phyloP scores from a whole-genome alignment of 257 asterid genomes.

The Solanum stenotomum region DNA sequence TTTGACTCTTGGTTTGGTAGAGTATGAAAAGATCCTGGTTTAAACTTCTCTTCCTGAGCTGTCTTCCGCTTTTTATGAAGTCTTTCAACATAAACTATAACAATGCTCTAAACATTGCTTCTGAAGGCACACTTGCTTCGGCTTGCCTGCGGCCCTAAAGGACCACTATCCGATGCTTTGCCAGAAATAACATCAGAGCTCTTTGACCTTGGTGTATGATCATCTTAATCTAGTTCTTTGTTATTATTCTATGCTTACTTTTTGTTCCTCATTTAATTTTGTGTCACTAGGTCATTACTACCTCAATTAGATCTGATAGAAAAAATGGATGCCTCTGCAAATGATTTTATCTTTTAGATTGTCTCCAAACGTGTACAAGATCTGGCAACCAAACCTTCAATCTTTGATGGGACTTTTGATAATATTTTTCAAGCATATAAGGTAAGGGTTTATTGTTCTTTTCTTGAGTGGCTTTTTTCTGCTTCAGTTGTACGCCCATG shows the following conservation, averaged over 20 bases:
- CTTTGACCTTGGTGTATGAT: constrained; percentile 60
- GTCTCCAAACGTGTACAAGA: constrained; percentile 65
- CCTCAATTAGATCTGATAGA: background rate
- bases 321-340: background rate
- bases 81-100: background rate
- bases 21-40: background rate
- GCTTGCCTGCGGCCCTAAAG: constrained; percentile 73
- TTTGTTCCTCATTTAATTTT: background rate
- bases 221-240: constrained; percentile 10
- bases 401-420: constrained; percentile 60
- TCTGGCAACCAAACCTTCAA: constrained; percentile 57
- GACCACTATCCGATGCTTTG: constrained; percentile 71
- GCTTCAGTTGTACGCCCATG: constrained; percentile 7
- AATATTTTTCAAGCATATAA: constrained; percentile 57
- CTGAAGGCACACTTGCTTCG: constrained; percentile 90
- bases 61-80: background rate
- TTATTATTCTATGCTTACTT: background rate
- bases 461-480: background rate
- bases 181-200: constrained; percentile 82
- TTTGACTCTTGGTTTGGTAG: background rate
- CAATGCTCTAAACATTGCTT: constrained; percentile 14
- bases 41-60: background rate
- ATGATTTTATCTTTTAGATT: constrained; percentile 34
- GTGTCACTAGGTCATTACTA: background rate
- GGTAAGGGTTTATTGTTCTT: constrained; percentile 33